Evolutionary conservation across 805 yeast genomes (phyloP).

Genomic region (Saccharomycopsis lassenensis): DNA sequence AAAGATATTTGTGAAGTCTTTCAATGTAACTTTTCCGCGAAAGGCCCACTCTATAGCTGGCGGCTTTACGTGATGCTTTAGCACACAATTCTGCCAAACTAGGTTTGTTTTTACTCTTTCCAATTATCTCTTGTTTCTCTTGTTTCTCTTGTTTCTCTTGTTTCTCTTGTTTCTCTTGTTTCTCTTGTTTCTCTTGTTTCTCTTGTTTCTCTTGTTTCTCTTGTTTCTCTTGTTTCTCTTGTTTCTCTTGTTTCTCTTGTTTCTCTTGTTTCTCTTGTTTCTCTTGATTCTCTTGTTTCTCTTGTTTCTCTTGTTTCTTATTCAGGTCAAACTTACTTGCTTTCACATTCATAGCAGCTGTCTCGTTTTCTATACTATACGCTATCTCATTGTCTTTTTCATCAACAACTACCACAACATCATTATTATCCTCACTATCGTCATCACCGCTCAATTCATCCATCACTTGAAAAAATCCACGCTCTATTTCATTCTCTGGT

Average conservation of each 20-base stretch:
- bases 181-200: background rate
- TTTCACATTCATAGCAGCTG: too few species aligned
- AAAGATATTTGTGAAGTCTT: slow-evolving; percentile 12
- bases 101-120: too few species aligned
- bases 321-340: too few species aligned
- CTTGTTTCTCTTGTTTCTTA: too few species aligned
- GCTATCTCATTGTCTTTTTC: too few species aligned
- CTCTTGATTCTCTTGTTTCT: too few species aligned
- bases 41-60: slow-evolving; percentile 15
- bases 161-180: background rate
- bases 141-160: background rate
- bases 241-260: background rate
- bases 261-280: background rate
- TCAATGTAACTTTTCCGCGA: slow-evolving; percentile 13
- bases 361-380: too few species aligned
- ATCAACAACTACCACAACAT: background rate
- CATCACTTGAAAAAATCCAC: background rate
- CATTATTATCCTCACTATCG: background rate
- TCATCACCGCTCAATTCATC: background rate
- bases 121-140: too few species aligned
- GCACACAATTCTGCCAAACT: slow-evolving; percentile 16
- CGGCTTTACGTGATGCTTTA: slow-evolving; percentile 5
- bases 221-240: background rate
- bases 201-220: background rate
- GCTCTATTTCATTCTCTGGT: background rate